Conservation (phyloP, 2,329 filamentous ascomycete genomes). For the Cercospora sojina region DNA sequence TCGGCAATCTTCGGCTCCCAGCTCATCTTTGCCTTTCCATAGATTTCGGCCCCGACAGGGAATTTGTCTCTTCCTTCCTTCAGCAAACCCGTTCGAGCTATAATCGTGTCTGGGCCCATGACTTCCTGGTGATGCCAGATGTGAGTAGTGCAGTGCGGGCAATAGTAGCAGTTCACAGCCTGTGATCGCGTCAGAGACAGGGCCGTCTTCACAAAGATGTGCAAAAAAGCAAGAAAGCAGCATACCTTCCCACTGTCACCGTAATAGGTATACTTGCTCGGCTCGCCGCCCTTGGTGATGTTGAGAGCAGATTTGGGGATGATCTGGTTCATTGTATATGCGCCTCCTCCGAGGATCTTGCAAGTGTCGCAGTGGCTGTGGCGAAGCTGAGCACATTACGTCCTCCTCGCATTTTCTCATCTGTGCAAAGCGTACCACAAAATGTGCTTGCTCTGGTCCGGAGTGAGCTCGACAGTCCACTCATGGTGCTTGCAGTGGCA, state of each 20-base stretch:
- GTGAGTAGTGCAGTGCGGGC: constrained; percentile 56
- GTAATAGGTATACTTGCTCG: constrained; percentile 56
- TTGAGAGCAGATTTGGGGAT: constrained; percentile 51
- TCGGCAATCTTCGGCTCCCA: constrained; percentile 56
- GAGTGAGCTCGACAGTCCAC: constrained; percentile 52
- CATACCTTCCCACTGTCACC: constrained; percentile 50
- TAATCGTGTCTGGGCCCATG: constrained; percentile 52
- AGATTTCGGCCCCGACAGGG: constrained; percentile 55
- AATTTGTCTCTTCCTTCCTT: constrained; percentile 49
- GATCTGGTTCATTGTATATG: constrained; percentile 57
- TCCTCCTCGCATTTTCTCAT: no score
- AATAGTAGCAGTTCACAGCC: constrained; percentile 58
- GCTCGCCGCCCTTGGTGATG: constrained; percentile 52
- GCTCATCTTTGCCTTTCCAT: constrained; percentile 51
- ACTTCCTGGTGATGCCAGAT: constrained; percentile 57
- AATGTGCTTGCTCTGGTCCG: constrained; percentile 48
- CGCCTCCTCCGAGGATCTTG: constrained; percentile 53
- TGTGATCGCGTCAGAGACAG: constrained; percentile 26
- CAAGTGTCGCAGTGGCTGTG: constrained; percentile 58
- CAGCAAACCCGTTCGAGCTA: constrained; percentile 54
- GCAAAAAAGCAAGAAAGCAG: neutral
- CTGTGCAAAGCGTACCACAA: constrained; percentile 38
- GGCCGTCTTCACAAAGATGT: neutral
- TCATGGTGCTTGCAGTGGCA: constrained; percentile 58
- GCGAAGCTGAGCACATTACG: neutral